Evolutionary conservation across 2,329 filamentous ascomycete species (phyloP), one percentile per base, ranked within the genome.

Genomic region (Cadophora sp.): DNA sequence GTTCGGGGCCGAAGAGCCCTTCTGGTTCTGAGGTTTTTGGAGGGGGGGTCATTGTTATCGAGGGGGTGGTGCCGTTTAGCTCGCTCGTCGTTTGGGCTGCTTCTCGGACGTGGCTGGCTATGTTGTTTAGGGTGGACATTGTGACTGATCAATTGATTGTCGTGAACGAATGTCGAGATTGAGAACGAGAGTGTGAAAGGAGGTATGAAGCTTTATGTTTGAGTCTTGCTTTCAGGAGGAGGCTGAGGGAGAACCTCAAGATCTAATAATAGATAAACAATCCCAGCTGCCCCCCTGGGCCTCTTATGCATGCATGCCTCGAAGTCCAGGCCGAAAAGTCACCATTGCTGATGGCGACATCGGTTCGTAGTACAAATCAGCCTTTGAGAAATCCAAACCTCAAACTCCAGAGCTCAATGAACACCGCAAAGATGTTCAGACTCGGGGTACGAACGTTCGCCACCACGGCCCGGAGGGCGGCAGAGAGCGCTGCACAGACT

Each of bases 361-460:
- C 36, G 55, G n/a, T 58, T 27, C 9, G 20, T 2, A 50, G 22
- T 16, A 13, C 48, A 27, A 16, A 13, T 16, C 3, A 41, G 18
- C 30, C 33, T 33, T 24, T 41, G 13, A 58, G 36, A 58, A 24
- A 39, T 27, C n/a, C 30, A 43, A 39, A 5, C n/a, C 22, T 45
- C 20, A 45, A 56, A 13, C 9, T 14, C 18, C 11, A 59, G 16
- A 43, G 39, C 14, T 64, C 63, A 64, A 66, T 61, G 64, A 59
- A 18, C 41, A 64, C 45, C 20, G 24, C 58, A 64, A 72, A 62
- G 61, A 89, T 89, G 87, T 85, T 88, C 68, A 81, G 84, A 73
- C 82, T 82, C 65, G 82, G 82, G 65, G 80, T 85, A 63, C 82
- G 88, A 68, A 82, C 83, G 33, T 87, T 90, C 72, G 81, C 84